These are phyloP conservation scores for Stagonosporopsis rhizophila DNA, from an alignment of 2,329 filamentous ascomycete species.

Conservation along the genomic window DNA sequence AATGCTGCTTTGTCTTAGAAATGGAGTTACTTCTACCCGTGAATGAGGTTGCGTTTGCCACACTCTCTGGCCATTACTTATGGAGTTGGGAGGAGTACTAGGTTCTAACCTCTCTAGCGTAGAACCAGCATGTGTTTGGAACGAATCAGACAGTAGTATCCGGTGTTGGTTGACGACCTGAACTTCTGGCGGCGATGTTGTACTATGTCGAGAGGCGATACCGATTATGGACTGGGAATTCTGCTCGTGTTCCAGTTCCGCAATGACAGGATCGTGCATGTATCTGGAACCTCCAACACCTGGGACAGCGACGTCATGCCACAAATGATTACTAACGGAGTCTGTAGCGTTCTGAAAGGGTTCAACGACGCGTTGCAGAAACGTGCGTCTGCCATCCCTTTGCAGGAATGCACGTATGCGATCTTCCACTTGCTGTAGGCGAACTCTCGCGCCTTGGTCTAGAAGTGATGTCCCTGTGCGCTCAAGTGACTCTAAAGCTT, in stretches of 20 bases:
- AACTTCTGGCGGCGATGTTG: not conserved
- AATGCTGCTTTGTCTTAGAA: too few species aligned
- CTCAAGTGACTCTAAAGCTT: not conserved
- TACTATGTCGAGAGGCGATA: not conserved
- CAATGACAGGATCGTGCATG: not conserved
- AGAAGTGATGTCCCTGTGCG: not conserved
- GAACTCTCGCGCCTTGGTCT: not conserved
- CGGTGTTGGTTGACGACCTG: not conserved
- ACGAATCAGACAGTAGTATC: not conserved
- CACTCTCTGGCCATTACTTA: too few species aligned
- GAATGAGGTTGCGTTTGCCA: too few species aligned
- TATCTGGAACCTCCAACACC: not conserved
- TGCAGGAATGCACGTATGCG: constrained; percentile 1
- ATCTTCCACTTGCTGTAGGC: constrained; percentile 2
- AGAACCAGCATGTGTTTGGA: not conserved
- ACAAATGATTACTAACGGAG: not conserved
- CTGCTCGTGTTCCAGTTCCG: not conserved
- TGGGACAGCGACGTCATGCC: not conserved
- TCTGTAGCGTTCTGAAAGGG: not conserved
- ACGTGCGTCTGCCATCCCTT: not conserved
- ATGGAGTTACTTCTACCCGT: too few species aligned
- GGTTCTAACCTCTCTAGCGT: not conserved
- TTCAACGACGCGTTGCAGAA: too few species aligned
- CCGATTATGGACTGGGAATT: not conserved
- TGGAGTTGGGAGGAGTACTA: too few species aligned